Conservation (phyloP, 805 yeast species). For the Ogataea minuta region DNA sequence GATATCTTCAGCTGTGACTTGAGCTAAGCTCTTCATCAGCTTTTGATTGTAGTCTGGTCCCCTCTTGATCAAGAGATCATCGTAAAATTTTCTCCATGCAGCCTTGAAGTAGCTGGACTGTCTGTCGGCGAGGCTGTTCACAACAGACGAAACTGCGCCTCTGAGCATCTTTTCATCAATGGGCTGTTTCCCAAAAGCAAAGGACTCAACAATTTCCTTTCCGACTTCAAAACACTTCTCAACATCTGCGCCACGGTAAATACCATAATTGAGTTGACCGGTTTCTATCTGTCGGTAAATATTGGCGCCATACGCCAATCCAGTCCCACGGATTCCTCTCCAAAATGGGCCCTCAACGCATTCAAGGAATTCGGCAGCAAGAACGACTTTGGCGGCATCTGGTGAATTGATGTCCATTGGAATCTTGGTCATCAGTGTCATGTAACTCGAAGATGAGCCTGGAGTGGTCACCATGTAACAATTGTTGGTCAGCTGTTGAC, state of each 20-base stretch:
- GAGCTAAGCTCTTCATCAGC: constrained; percentile 52
- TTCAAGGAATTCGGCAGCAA: constrained; percentile 73
- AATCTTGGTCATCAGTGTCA: constrained; percentile 57
- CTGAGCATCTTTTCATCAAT: constrained; percentile 62
- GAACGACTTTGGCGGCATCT: constrained; percentile 67
- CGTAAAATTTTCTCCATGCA: constrained; percentile 63
- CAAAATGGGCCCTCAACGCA: constrained; percentile 96
- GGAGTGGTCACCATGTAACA: constrained; percentile 73
- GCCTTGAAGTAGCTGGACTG: constrained; percentile 67
- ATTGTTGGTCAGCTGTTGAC: constrained; percentile 46
- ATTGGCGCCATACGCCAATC: constrained; percentile 86
- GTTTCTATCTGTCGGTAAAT: constrained; percentile 58
- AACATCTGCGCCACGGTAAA: constrained; percentile 85
- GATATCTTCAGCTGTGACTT: constrained; percentile 54
- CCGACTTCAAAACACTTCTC: constrained; percentile 59
- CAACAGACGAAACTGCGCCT: constrained; percentile 75
- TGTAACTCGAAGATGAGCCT: constrained; percentile 78
- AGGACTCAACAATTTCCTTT: constrained; percentile 58
- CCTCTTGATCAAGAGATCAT: constrained; percentile 62
- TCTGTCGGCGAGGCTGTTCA: constrained; percentile 63
- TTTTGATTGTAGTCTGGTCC: constrained; percentile 62
- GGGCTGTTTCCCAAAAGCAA: constrained; percentile 48
- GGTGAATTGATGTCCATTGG: constrained; percentile 53
- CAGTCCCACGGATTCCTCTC: constrained; percentile 94
- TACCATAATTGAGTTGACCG: constrained; percentile 62